phyloP scores from a whole-genome alignment of 2,329 filamentous ascomycete genomes.

The Sordariomycetes sp. region DNA sequence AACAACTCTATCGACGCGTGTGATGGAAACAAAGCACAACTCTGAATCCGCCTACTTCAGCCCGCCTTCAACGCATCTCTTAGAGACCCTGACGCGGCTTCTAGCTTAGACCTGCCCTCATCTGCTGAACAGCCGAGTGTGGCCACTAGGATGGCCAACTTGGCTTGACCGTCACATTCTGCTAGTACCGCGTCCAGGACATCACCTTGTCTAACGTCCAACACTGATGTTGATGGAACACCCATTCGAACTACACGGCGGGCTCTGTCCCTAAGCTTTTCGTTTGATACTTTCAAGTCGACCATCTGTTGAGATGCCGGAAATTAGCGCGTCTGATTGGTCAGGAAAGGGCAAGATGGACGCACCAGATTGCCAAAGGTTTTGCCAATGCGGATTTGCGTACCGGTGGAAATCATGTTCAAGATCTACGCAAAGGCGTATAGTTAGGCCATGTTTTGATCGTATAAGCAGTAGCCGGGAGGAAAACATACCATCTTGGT shows the following conservation, averaged over 20 bases:
- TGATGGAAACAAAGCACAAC: background rate
- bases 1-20: background rate
- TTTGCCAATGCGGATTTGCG: slow-evolving; percentile 7
- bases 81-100: background rate
- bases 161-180: slow-evolving; percentile 6
- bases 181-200: slow-evolving; percentile 3
- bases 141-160: background rate
- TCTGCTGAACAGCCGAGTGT: background rate
- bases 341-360: background rate
- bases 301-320: slow-evolving; percentile 1
- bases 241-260: background rate
- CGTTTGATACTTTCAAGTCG: slow-evolving; percentile 4
- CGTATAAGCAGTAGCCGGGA: background rate
- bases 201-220: slow-evolving; percentile 3
- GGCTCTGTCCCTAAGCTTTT: slow-evolving; percentile 3
- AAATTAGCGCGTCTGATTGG: too few species aligned
- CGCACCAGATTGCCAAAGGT: slow-evolving; percentile 8
- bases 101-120: background rate
- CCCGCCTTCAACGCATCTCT: background rate
- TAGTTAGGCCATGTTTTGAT: background rate
- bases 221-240: slow-evolving; percentile 4
- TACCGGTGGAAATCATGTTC: slow-evolving; percentile 9
- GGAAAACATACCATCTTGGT: slow-evolving; percentile 24
- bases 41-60: background rate
- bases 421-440: slow-evolving; percentile 1